phyloP scores from a whole-genome alignment of 768 basidiomycete species.

The Rhodotorula babjevae region DNA sequence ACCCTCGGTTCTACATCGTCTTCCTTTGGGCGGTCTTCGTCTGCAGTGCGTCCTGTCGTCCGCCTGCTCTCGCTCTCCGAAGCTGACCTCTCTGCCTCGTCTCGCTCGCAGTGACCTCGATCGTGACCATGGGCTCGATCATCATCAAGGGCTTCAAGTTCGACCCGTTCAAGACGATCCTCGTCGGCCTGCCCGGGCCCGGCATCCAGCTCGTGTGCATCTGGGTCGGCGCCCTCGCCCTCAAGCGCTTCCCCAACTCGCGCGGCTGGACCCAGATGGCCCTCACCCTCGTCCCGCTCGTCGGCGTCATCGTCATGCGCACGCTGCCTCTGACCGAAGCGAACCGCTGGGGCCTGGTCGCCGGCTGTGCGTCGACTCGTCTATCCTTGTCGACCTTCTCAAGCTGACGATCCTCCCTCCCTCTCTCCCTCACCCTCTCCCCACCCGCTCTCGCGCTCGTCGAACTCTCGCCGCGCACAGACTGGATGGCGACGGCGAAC shows the following conservation, averaged over 20 bases:
- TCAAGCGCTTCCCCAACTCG: constrained; percentile 2
- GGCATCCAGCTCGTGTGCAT: constrained; percentile 45
- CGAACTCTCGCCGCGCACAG: not conserved
- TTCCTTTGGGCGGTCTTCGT: constrained; percentile 40
- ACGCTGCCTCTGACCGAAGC: constrained; percentile 20
- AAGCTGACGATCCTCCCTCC: not conserved
- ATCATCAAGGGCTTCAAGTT: constrained; percentile 40
- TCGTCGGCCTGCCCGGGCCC: constrained; percentile 25
- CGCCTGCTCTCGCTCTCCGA: no score
- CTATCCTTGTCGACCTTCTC: not conserved
- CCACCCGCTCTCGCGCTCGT: not conserved
- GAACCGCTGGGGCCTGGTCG: constrained; percentile 18
- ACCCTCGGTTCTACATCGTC: constrained; percentile 27
- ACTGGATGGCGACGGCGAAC: constrained; percentile 24
- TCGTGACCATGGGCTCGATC: constrained; percentile 39
- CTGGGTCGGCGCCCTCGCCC: constrained; percentile 48
- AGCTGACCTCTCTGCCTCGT: no score
- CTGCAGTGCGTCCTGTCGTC: constrained; percentile 2
- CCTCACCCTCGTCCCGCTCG: constrained; percentile 31
- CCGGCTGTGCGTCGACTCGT: constrained; percentile 17
- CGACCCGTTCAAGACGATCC: constrained; percentile 27
- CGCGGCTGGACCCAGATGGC: constrained; percentile 34
- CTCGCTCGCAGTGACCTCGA: constrained; percentile 9
- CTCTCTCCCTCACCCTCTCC: no score
- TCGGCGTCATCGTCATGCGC: constrained; percentile 38